phyloP scores from a whole-genome alignment of 2,329 filamentous ascomycete species.

The Cytospora leucostoma region DNA sequence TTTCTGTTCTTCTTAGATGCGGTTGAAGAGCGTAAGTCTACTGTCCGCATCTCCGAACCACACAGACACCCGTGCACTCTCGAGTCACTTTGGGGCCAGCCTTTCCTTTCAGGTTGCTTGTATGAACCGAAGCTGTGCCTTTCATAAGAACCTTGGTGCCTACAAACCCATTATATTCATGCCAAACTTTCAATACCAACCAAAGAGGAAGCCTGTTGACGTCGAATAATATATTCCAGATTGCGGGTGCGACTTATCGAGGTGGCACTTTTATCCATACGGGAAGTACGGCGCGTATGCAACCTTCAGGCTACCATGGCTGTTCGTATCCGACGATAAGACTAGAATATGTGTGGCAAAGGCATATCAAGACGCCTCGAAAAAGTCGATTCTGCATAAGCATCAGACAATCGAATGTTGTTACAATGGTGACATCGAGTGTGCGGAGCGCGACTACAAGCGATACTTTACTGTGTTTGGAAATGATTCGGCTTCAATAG shows the following conservation, averaged over 20 bases:
- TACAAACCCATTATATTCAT: too few relatives aligned
- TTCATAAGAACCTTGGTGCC: too few relatives aligned
- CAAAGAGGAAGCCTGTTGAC: background rate
- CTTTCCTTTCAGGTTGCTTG: too few relatives aligned
- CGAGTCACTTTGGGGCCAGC: too few relatives aligned
- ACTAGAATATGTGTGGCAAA: background rate
- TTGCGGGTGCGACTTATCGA: background rate
- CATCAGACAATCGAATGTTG: background rate
- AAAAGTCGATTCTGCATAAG: background rate
- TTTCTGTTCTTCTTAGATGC: background rate
- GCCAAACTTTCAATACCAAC: background rate
- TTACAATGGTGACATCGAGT: background rate
- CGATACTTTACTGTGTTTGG: too few relatives aligned
- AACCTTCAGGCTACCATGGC: background rate
- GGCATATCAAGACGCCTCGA: background rate
- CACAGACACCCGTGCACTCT: too few relatives aligned
- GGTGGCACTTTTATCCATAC: background rate
- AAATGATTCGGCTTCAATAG: too few relatives aligned
- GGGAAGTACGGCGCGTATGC: background rate
- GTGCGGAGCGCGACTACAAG: background rate
- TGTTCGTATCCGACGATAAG: background rate
- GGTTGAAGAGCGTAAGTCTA: background rate
- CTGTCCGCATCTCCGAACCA: too few relatives aligned
- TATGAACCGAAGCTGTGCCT: too few relatives aligned
- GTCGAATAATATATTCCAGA: background rate